Percentiles rank a stretch among this genome's conserved stretches.
Conservation (phyloP, 257 asterid species). For the Thymus mandschuricus region DNA sequence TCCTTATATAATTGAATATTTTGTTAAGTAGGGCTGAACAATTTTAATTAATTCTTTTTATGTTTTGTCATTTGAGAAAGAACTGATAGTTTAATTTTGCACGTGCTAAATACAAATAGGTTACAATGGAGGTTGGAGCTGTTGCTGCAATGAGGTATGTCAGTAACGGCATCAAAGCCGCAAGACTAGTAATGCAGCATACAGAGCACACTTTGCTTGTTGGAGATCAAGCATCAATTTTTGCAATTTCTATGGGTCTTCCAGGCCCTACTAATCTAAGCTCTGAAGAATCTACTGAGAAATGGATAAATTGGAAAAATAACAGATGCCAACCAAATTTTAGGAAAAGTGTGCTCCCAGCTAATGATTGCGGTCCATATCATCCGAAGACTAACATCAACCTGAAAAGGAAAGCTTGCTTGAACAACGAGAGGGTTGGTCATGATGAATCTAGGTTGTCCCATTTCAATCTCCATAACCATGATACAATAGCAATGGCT, state of each 20-base stretch:
- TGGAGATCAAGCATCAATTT: slow-evolving; percentile 88
- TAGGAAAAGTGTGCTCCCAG: slow-evolving; percentile 71
- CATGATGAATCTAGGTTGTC: slow-evolving; percentile 36
- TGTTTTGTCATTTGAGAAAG: no score
- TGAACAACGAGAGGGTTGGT: slow-evolving; percentile 29
- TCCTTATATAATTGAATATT: slow-evolving; percentile 16
- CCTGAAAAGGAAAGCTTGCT: slow-evolving; percentile 39
- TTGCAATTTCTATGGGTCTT: slow-evolving; percentile 96
- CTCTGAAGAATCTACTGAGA: slow-evolving; percentile 74
- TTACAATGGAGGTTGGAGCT: slow-evolving; percentile 99
- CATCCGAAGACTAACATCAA: slow-evolving; percentile 36
- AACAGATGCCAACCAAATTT: slow-evolving; percentile 85
- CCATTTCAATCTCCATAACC: slow-evolving; percentile 59
- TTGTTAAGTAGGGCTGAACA: slow-evolving; percentile 19
- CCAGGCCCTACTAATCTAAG: slow-evolving; percentile 88
- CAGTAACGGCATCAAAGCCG: slow-evolving; percentile 83
- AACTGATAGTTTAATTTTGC: slow-evolving; percentile 31
- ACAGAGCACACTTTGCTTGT: slow-evolving; percentile 92
- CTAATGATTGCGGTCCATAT: slow-evolving; percentile 84
- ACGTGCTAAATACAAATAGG: slow-evolving; percentile 70
- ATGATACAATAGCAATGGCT: slow-evolving; percentile 97
- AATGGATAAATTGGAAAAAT: slow-evolving; percentile 80
- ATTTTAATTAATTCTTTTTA: slow-evolving; percentile 22
- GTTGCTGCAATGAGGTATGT: slow-evolving; percentile 97
- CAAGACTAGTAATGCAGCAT: slow-evolving; percentile 80